A percentile compares a stretch with the other conserved stretches of the same genome.
Evolutionary conservation across 2,329 filamentous ascomycete genomes (phyloP).

Genomic region (Fusarium subglutinans): DNA sequence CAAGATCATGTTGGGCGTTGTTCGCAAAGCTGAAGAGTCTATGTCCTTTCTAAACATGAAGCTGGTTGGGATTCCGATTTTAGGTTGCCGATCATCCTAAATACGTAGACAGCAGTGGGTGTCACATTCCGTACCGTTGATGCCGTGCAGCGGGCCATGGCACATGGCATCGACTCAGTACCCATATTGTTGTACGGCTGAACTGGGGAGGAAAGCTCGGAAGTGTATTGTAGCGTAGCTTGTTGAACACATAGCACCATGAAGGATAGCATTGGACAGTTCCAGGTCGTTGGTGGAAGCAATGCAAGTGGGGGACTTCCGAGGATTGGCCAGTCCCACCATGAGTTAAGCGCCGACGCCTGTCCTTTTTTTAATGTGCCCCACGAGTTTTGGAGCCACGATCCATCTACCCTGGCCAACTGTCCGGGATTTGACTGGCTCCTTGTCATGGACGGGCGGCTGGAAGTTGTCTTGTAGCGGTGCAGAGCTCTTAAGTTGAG

Average conservation of each 20-base stretch:
- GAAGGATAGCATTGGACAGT: slow-evolving; percentile 18
- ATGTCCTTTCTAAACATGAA: slow-evolving; percentile 2
- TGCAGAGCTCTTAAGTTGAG: slow-evolving; percentile 17
- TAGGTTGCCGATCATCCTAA: slow-evolving; percentile 25
- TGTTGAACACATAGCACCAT: slow-evolving; percentile 6
- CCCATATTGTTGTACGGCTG: slow-evolving; percentile 1
- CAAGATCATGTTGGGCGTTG: background rate
- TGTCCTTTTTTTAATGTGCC: slow-evolving; percentile 60
- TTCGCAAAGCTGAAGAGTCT: background rate
- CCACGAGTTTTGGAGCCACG: slow-evolving; percentile 46
- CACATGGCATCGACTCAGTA: slow-evolving; percentile 28
- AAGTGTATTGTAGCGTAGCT: background rate
- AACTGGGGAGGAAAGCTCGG: background rate
- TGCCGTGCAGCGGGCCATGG: slow-evolving; percentile 31
- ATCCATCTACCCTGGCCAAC: slow-evolving; percentile 38
- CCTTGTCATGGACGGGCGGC: slow-evolving; percentile 25
- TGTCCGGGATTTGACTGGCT: slow-evolving; percentile 34
- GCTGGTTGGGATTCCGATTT: slow-evolving; percentile 22
- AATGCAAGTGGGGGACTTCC: slow-evolving; percentile 42
- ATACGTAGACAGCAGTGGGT: slow-evolving; percentile 24
- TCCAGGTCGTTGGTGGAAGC: slow-evolving; percentile 54
- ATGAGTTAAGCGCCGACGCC: slow-evolving; percentile 66
- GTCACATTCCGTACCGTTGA: slow-evolving; percentile 39
- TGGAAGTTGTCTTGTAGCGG: slow-evolving; percentile 23
- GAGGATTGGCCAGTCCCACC: slow-evolving; percentile 44